Percentiles rank a stretch among this genome's conserved stretches.
Evolutionary conservation across 805 yeast genomes (phyloP).

Genomic region (Nakazawaea populi): DNA sequence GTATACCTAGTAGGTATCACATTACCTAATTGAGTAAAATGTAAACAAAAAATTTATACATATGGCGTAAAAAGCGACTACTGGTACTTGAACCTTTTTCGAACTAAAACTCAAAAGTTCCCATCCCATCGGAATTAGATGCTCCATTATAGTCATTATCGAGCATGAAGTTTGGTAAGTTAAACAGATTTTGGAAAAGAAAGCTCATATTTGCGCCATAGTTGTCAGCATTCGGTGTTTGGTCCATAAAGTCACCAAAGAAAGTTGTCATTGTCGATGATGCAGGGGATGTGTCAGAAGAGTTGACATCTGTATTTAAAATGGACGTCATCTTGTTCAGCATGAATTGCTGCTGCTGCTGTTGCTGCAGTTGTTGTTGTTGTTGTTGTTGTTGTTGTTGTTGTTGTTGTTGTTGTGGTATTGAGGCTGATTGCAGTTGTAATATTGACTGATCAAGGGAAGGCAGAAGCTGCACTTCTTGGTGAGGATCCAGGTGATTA

Average conservation of each 20-base stretch:
- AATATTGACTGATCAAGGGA: not conserved
- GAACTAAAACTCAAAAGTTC: not conserved
- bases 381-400: too few relatives aligned
- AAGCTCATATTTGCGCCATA: not conserved
- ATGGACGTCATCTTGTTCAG: not conserved
- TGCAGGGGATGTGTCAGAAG: not conserved
- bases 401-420: not conserved
- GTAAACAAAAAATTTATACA: not conserved
- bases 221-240: not conserved
- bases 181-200: conserved; percentile 24
- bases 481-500: not conserved
- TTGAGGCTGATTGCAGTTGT: not conserved
- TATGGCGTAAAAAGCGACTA: not conserved
- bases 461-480: too few relatives aligned
- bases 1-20: not conserved
- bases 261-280: not conserved
- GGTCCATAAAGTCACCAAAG: conserved; percentile 1
- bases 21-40: not conserved
- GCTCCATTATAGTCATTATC: conserved; percentile 14
- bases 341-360: not conserved
- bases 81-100: not conserved
- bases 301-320: conserved; percentile 2
- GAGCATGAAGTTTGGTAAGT: conserved; percentile 23
- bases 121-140: not conserved
- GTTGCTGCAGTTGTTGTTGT: too few relatives aligned